These are phyloP conservation scores for Byssoonygena ceratinophila DNA, from an alignment of 2,329 filamentous ascomycete genomes.

Conservation along the genomic window DNA sequence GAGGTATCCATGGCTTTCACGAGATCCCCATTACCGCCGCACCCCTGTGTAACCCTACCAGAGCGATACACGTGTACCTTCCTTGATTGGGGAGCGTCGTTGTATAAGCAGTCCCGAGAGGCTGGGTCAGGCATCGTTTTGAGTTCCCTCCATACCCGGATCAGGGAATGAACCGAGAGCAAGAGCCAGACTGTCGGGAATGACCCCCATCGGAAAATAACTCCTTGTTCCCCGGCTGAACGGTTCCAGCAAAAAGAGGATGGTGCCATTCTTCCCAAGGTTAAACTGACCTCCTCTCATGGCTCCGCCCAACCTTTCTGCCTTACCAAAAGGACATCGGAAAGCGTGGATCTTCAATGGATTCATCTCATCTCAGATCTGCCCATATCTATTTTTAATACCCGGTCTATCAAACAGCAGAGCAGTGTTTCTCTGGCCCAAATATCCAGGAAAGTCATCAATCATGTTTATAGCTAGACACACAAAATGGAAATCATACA, in stretches of 20 bases:
- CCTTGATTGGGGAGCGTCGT: background rate
- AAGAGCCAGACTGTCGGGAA: slow-evolving; percentile 8
- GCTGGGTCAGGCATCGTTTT: slow-evolving; percentile 2
- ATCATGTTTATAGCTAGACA: slow-evolving; percentile 2
- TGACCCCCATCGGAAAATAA: background rate
- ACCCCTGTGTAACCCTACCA: slow-evolving; percentile 11
- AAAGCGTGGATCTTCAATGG: background rate
- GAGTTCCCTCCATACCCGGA: slow-evolving; percentile 4
- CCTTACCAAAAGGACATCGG: background rate
- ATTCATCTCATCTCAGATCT: too few relatives aligned
- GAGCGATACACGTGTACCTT: slow-evolving; percentile 6
- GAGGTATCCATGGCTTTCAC: background rate
- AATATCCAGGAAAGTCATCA: too few relatives aligned
- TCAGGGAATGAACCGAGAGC: background rate
- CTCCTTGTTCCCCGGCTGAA: background rate
- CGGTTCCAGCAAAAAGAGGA: background rate
- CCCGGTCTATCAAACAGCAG: background rate
- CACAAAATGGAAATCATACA: background rate
- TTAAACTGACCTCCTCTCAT: slow-evolving; percentile 1
- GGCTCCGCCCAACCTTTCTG: background rate
- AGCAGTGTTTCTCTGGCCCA: background rate
- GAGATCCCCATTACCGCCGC: background rate
- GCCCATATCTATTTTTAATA: slow-evolving; percentile 1
- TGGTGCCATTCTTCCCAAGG: background rate
- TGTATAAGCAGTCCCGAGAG: slow-evolving; percentile 1